These are phyloP conservation scores for Thermoascus crustaceus DNA, from an alignment of 2,329 filamentous ascomycete species.

Conservation along the genomic window DNA sequence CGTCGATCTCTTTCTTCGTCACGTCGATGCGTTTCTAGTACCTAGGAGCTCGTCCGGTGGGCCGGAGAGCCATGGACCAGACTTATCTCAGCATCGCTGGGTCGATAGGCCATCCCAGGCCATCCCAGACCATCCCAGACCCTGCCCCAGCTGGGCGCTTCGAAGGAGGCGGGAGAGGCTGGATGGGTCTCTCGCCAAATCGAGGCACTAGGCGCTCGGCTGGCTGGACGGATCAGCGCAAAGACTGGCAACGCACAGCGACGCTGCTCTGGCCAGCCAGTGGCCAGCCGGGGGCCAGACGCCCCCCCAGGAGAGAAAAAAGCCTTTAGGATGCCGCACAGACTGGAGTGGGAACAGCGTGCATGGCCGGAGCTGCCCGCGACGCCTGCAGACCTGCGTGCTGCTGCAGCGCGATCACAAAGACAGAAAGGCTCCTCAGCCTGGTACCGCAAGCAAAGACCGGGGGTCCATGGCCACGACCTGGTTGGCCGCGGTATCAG, in stretches of 20 bases:
- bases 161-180: constrained; percentile 20
- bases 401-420: constrained; percentile 1
- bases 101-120: constrained; percentile 1
- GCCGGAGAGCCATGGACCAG: neutral
- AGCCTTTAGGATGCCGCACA: neutral
- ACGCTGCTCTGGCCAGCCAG: neutral
- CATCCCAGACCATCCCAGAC: constrained; percentile 12
- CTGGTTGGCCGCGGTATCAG: neutral
- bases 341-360: neutral
- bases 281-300: neutral
- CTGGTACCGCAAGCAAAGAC: neutral
- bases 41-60: too few relatives aligned
- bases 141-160: constrained; percentile 11
- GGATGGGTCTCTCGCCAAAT: constrained; percentile 23
- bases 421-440: neutral
- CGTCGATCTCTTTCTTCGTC: neutral
- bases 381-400: constrained; percentile 1
- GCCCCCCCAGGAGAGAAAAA: too few relatives aligned
- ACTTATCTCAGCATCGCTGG: neutral
- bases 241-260: neutral
- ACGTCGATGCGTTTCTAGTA: too few relatives aligned
- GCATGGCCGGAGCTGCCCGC: neutral
- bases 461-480: neutral
- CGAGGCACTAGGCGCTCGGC: constrained; percentile 3
- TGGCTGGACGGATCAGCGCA: neutral